Base-by-base conservation (phyloP, 2,329 filamentous ascomycete genomes). In the Magnaporthiopsis rhizophila region DNA sequence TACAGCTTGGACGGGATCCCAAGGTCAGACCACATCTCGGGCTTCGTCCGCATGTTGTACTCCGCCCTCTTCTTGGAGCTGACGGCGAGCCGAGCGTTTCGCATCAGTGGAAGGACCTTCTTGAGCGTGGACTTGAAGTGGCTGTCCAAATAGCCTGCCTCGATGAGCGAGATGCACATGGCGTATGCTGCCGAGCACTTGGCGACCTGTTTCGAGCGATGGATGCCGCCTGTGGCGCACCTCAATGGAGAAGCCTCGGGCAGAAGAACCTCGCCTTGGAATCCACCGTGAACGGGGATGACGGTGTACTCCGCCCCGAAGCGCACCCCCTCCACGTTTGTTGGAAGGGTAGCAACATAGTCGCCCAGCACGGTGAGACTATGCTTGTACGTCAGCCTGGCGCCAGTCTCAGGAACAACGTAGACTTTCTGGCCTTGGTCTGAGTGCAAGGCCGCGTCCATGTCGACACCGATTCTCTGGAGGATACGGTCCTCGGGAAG, bases 161-260 rank as follows among this genome's bases (percentile, higher is more conserved):
- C 80, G 61, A 88, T 80, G 21, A 99, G 80, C 66, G 86, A 73
- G 1, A 92, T 73, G 71, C 93, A 97, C 62, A 89, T 86, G 71
- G 92, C 86, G 72, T 94, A 98, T 0, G 95, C 94, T 3, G 93
- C 94, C 0, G 93, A 91, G 68, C 91, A 91, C 74, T 95, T 96
- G 5, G 95, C 94, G 24, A 89, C 77, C 36, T 87, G 81, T 74
- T 97, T 98, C 65, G 83, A 90, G 9, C 79, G 73, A 64, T 88
- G 85, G 0, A 85, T 77, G 9, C 77, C 79, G 6, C 95, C 94
- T 15, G 81, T 80, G 6, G 85, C 81, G 36, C 85, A 86, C 64
- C 82, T 83, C 50, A 97, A 78, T 0, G 91, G 92, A 0, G 92
- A 90, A 28, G 81, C 82, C 15, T 87, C 84, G 0, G 95, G 94